These are phyloP conservation scores for Vanrija sp. DNA, from an alignment of 1,284 basidiomycete species.

Conservation along the genomic window DNA sequence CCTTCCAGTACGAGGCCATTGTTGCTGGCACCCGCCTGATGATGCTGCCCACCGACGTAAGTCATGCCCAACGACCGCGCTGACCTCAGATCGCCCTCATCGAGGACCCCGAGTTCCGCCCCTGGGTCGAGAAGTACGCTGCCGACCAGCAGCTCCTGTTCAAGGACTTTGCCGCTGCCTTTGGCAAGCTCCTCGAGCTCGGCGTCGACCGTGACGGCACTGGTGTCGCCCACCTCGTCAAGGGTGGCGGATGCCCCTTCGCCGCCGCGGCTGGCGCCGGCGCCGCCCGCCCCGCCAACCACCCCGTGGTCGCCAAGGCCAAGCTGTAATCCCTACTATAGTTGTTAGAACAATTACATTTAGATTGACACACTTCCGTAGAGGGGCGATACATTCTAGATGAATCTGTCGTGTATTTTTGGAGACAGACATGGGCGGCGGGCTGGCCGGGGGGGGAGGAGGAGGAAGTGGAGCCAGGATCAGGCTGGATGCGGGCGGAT, in stretches of 20 bases:
- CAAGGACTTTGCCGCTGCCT: conserved; percentile 53
- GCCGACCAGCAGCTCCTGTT: conserved; percentile 56
- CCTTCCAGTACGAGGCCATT: conserved; percentile 51
- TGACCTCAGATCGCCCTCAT: conserved; percentile 51
- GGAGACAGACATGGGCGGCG: no score
- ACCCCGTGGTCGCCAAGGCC: conserved; percentile 3
- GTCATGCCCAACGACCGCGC: conserved; percentile 17
- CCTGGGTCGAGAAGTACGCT: conserved; percentile 52
- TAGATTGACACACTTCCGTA: no score
- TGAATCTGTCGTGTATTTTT: no score
- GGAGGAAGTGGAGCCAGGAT: no score
- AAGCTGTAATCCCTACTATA: conserved; percentile 4
- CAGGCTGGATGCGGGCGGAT: no score
- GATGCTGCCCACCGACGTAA: conserved; percentile 55
- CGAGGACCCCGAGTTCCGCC: conserved; percentile 46
- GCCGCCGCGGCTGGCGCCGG: conserved; percentile 20
- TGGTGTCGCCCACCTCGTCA: conserved; percentile 43
- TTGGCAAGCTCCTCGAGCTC: conserved; percentile 50
- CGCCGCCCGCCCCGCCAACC: conserved; percentile 2
- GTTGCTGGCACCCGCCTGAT: conserved; percentile 53
- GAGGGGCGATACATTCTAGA: no score
- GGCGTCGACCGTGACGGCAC: conserved; percentile 49
- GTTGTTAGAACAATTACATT: background rate
- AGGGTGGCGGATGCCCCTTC: conserved; percentile 45
- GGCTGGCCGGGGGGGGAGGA: no score